Evolutionary conservation across 352 stramenopile species (phyloP).

Genomic region (Aphanomyces astaci): DNA sequence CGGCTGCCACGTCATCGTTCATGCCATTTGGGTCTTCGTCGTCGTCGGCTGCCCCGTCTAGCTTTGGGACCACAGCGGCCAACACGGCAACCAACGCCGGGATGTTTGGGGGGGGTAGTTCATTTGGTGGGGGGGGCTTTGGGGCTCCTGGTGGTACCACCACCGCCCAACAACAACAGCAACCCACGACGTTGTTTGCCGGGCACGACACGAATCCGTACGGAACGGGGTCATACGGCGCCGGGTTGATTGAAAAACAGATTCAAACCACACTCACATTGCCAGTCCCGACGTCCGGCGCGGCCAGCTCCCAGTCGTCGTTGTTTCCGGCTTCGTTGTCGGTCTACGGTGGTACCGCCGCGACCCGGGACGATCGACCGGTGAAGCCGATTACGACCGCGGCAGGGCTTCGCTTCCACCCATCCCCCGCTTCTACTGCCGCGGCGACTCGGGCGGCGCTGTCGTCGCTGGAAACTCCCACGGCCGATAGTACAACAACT

Average conservation of each 20-base stretch:
- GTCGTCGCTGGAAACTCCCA: too few species aligned
- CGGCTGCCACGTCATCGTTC: background rate
- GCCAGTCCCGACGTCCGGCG: background rate
- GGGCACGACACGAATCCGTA: slow-evolving; percentile 52
- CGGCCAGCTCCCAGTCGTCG: background rate
- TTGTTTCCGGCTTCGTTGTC: background rate
- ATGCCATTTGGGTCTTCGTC: background rate
- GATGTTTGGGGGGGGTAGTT: slow-evolving; percentile 29
- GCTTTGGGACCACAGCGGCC: slow-evolving; percentile 32
- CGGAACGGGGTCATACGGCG: slow-evolving; percentile 42
- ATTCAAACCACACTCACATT: slow-evolving; percentile 53
- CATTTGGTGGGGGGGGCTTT: slow-evolving; percentile 32
- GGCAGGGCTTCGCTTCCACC: background rate
- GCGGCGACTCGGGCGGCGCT: background rate
- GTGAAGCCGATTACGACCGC: background rate
- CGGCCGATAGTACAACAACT: too few species aligned
- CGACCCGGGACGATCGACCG: background rate
- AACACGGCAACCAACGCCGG: slow-evolving; percentile 25
- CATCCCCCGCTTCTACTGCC: background rate
- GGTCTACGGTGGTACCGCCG: background rate
- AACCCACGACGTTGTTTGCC: slow-evolving; percentile 46
- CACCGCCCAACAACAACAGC: slow-evolving; percentile 4
- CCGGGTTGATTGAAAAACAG: slow-evolving; percentile 45
- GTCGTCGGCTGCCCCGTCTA: slow-evolving; percentile 25
- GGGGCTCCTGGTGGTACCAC: slow-evolving; percentile 20